These are phyloP conservation scores for Tuctoria greenei DNA, from an alignment of 176 grass and related monocot genomes.

Conservation along the genomic window DNA sequence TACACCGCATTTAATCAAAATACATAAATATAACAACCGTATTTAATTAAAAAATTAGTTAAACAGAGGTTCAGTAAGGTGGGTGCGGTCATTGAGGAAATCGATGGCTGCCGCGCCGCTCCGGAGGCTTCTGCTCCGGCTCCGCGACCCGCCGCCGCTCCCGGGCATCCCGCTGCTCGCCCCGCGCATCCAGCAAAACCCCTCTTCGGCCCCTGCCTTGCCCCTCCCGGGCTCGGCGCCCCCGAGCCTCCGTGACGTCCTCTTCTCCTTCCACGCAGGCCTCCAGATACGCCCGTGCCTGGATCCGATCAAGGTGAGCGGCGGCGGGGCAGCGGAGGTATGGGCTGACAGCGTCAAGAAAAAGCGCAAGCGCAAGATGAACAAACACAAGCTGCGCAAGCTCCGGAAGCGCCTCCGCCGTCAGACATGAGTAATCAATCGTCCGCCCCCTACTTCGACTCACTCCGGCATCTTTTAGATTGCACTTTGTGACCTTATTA, in stretches of 20 bases:
- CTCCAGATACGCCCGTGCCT: conserved; percentile 37
- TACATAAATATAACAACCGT: no score
- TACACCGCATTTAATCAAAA: no score
- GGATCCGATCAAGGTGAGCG: conserved; percentile 5
- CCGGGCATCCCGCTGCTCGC: conserved; percentile 31
- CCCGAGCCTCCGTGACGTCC: conserved; percentile 38
- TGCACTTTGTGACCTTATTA: neutral
- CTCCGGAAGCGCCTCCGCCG: conserved; percentile 75
- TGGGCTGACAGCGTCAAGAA: conserved; percentile 99
- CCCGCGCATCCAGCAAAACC: neutral
- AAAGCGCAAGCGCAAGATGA: conserved; percentile 99
- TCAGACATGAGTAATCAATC: conserved; percentile 53
- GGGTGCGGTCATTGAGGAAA: no score
- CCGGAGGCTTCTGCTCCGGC: conserved; percentile 37
- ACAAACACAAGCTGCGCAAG: conserved; percentile 95
- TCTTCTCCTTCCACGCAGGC: conserved; percentile 45
- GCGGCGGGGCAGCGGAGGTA: conserved; percentile 38
- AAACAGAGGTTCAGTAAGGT: no score
- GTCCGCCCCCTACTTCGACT: neutral
- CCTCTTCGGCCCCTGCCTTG: neutral
- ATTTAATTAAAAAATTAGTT: no score
- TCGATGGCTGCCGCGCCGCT: conserved; percentile 36
- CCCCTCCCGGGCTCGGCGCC: neutral
- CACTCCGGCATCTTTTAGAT: neutral
- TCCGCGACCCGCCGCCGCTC: conserved; percentile 34